phyloP scores from a whole-genome alignment of 192 early-diverging fungal species.

The Entomortierella chlamydospora region DNA sequence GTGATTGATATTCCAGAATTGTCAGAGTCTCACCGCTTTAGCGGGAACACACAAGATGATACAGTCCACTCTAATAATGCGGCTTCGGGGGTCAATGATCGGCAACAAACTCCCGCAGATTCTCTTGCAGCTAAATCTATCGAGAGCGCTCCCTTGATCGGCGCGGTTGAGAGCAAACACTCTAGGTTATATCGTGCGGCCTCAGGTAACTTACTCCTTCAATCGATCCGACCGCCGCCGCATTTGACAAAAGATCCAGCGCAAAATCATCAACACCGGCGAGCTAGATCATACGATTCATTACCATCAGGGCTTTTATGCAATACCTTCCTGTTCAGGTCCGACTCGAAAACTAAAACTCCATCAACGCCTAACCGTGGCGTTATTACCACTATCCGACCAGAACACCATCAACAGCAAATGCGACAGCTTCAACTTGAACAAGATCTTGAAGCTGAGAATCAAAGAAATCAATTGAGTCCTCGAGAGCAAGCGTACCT shows the following conservation, averaged over 20 bases:
- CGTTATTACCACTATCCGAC: conserved; percentile 14
- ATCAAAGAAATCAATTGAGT: background rate
- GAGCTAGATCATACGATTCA: background rate
- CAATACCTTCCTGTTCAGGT: background rate
- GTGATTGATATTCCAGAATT: background rate
- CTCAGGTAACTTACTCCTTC: background rate
- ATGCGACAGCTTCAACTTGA: conserved; percentile 6
- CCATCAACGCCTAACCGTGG: background rate
- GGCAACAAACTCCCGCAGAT: background rate
- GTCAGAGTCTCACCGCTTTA: background rate
- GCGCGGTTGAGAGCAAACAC: background rate
- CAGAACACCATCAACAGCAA: conserved; percentile 22
- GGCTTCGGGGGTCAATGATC: background rate
- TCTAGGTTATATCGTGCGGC: background rate
- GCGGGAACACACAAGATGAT: background rate
- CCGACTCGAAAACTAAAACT: background rate
- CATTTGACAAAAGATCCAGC: background rate
- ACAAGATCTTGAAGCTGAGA: background rate
- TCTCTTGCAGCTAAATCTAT: background rate
- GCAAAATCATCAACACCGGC: background rate
- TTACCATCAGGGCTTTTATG: background rate
- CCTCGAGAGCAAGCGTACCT: background rate
- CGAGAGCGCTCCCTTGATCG: background rate
- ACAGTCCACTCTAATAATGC: background rate
- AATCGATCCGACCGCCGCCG: background rate